phyloP scores from a whole-genome alignment of 192 early-diverging fungal species.

The Dissophora ornata region DNA sequence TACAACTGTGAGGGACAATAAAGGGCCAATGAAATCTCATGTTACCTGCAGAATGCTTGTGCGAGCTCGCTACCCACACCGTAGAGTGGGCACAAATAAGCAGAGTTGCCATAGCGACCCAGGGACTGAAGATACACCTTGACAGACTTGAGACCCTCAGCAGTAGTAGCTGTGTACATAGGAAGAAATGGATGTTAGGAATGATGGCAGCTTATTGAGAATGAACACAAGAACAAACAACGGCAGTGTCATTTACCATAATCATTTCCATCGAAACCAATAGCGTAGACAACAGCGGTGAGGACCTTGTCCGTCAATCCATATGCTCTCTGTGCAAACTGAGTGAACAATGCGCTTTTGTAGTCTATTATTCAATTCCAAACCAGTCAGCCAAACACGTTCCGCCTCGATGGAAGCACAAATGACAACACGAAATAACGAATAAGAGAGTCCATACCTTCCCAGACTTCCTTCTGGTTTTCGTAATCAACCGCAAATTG shows the following conservation, averaged over 20 bases:
- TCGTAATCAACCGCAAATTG: conserved; percentile 69
- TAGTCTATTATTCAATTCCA: conserved; percentile 54
- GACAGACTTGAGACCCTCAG: conserved; percentile 75
- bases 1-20: no score
- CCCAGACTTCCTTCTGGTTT: conserved; percentile 41
- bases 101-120: conserved; percentile 86
- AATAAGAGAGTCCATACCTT: no score
- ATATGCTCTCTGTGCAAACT: conserved; percentile 66
- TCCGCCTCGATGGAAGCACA: no score
- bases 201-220: no score
- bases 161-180: conserved; percentile 64
- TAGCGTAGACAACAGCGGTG: conserved; percentile 71
- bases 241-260: conserved; percentile 49
- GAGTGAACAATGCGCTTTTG: conserved; percentile 48
- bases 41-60: conserved; percentile 88
- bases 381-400: no score
- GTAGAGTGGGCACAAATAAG: conserved; percentile 86
- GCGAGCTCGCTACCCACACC: conserved; percentile 90
- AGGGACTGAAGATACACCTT: conserved; percentile 78
- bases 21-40: no score
- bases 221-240: background rate
- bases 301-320: conserved; percentile 71
- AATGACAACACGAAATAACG: no score
- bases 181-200: no score
- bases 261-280: conserved; percentile 63